Evolutionary conservation across 1,139 yeast genomes (phyloP), one percentile per base, ranked within the genome.

Genomic region (Pichia sp.): DNA sequence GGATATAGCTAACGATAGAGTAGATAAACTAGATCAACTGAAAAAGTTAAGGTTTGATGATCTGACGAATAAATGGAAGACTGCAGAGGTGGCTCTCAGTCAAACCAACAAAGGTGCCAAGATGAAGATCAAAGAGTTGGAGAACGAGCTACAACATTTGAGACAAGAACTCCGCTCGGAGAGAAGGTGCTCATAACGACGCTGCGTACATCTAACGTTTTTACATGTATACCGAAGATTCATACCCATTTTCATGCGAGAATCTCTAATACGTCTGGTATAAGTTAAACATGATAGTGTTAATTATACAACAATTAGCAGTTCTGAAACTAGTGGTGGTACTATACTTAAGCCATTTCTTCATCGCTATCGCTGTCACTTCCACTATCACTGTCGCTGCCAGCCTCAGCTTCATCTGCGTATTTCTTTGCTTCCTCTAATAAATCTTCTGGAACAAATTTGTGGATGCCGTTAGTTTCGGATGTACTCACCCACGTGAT

Each of bases 401-500:
- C 34, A 10, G 34, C 42, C n/a, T 79, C 81, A 9, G 79, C 78
- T 42, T 83, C 93, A 39, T 79, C 80, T 58, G 96, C 97, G 46
- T 69, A 75, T 51, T 74, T 74, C 53, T 78, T 74, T 16, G 97
- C 97, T 56, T 84, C 95, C 37, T 76, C 76, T 39, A 87, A 67
- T 48, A 88, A 60, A 19, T 75, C 88, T 30, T 73, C 77, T 21
- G 95, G 94, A 28, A 91, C 83, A 49, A 74, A 72, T 55, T 78
- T 74, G 57, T 91, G 97, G 45, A 66, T 60, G n/a, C 96, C 93
- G 8, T 70, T 70, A 9, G 96, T 88, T 53, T 81, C 93, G 28
- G 74, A 70, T 29, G 59, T 56, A 30, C 93, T 77, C 38, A 75
- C 74, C 97, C 98, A 91, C 47, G 94, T 76, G 54, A 93, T 72